Base-by-base conservation (phyloP, 2,329 filamentous ascomycete genomes). In the Xenoacremonium recifei region DNA sequence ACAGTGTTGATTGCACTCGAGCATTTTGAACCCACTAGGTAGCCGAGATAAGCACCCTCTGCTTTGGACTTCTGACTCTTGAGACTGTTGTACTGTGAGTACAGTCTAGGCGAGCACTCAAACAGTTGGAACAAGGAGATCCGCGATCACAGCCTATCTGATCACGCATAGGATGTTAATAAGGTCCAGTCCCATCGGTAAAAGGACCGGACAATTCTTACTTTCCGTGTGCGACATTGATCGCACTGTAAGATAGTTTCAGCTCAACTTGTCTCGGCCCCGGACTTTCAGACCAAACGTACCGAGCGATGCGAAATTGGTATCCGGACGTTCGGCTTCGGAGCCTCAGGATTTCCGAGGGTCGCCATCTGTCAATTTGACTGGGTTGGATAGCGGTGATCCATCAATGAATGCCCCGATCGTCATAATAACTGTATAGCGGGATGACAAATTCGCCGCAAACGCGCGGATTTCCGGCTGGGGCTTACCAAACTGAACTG, bases 1-100 rank as follows among this genome's bases (percentile, higher is more conserved):
- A 15, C 15, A 10, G 7, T 5, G 16, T 6, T 19, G 17, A 6
- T 15, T 10, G 29, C 6, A 2, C 4, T 3, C 16, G 3, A 9
- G 30, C 19, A 18, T 9, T 19, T 2, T 9, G 4, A 23, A 4
- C 58, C 50, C 21, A 68, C 66, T 68, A 68, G 49, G 66, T 47
- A 29, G 61, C 51, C 4, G 65, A 67, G 19, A 69, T 60, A 29
- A 66, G 41, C 3, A 67, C 58, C 27, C 66, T 59, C 37, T 66
- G 64, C 42, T 59, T 62, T 1, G 58, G 25, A 15, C 53, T 15
- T 27, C 53, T 35, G 27, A 51, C 33, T 23, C 51, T 57, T 4
- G 59, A 44, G 4, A 58, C 43, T 13, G 65, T 44, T 2, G 50
- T 23, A 19, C 61, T 62, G 36, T 67, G 58, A 4, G 60, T 64